Conservation (phyloP, 176 grass and related monocot species). For the Thinopyrum elongatum region DNA sequence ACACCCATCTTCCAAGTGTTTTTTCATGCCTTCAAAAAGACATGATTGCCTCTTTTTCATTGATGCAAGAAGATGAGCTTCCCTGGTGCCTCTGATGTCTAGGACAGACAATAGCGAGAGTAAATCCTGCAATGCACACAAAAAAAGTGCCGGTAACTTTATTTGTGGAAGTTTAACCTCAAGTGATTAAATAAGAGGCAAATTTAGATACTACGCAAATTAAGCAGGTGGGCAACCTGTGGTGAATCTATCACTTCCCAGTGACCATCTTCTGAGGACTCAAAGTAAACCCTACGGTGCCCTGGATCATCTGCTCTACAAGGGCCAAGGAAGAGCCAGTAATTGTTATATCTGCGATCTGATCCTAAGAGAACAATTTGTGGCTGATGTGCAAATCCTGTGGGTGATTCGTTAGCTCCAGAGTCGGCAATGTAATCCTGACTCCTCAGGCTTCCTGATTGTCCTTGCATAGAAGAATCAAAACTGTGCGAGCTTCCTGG, state of each 20-base stretch:
- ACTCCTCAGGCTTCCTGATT: conserved; percentile 22
- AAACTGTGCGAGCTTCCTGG: conserved; percentile 34
- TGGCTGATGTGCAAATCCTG: conserved; percentile 43
- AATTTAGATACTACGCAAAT: not conserved
- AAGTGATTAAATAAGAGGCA: not conserved
- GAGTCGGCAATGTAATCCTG: conserved; percentile 11
- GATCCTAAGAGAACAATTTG: conserved; percentile 84
- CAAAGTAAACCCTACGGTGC: conserved; percentile 89
- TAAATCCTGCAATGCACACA: conserved; percentile 53
- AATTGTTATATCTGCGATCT: conserved; percentile 90
- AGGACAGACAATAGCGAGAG: conserved; percentile 71
- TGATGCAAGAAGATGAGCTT: conserved; percentile 80
- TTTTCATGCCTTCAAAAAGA: conserved; percentile 83
- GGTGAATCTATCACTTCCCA: conserved; percentile 92
- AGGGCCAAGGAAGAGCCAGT: conserved; percentile 94
- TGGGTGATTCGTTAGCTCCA: conserved; percentile 35
- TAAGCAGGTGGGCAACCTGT: conserved; percentile 54
- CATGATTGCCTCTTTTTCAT: conserved; percentile 73
- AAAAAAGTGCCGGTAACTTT: conserved; percentile 7
- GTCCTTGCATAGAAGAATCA: conserved; percentile 34
- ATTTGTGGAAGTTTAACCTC: not conserved
- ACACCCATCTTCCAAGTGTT: conserved; percentile 42
- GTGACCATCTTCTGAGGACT: conserved; percentile 93
- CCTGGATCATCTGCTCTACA: conserved; percentile 82
- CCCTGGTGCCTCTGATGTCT: conserved; percentile 78